These are phyloP conservation scores for Leptographium procerum DNA, from an alignment of 2,329 filamentous ascomycete species.

Conservation along the genomic window DNA sequence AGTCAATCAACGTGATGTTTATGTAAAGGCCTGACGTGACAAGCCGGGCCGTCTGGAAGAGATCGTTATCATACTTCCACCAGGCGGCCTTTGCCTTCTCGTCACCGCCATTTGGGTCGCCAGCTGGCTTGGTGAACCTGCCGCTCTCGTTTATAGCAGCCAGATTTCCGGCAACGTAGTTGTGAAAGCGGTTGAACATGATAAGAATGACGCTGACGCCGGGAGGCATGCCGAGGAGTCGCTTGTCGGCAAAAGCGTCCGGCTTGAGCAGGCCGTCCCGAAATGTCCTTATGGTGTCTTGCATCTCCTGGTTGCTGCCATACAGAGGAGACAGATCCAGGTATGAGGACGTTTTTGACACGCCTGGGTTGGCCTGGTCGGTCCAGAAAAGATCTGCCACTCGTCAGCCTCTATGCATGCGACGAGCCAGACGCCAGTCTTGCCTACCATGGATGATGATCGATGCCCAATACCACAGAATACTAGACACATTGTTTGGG, in stretches of 20 bases:
- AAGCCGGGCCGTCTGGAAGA: conserved; percentile 70
- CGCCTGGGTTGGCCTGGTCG: conserved; percentile 45
- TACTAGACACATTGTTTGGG: conserved; percentile 60
- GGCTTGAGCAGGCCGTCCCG: conserved; percentile 61
- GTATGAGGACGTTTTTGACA: conserved; percentile 59
- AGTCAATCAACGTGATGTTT: conserved; percentile 68
- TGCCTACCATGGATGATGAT: conserved; percentile 56
- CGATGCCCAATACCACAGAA: conserved; percentile 63
- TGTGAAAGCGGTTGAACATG: conserved; percentile 81
- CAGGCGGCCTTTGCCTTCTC: conserved; percentile 41
- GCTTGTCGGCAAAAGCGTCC: conserved; percentile 60
- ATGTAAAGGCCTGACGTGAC: conserved; percentile 66
- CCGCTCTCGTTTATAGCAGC: conserved; percentile 77
- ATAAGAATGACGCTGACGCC: conserved; percentile 60
- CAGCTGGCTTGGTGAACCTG: conserved; percentile 57
- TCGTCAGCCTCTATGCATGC: no score
- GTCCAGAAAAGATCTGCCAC: conserved; percentile 56
- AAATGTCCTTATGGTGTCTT: conserved; percentile 57
- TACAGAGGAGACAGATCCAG: conserved; percentile 63
- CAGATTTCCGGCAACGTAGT: conserved; percentile 69
- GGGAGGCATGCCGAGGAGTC: conserved; percentile 59
- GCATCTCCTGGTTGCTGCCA: conserved; percentile 54
- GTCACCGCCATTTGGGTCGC: conserved; percentile 26
- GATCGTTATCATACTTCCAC: conserved; percentile 63
- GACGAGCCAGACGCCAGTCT: no score